These are phyloP conservation scores for Pythium vanterpoolii DNA, from an alignment of 352 stramenopile species.

Conservation along the genomic window DNA sequence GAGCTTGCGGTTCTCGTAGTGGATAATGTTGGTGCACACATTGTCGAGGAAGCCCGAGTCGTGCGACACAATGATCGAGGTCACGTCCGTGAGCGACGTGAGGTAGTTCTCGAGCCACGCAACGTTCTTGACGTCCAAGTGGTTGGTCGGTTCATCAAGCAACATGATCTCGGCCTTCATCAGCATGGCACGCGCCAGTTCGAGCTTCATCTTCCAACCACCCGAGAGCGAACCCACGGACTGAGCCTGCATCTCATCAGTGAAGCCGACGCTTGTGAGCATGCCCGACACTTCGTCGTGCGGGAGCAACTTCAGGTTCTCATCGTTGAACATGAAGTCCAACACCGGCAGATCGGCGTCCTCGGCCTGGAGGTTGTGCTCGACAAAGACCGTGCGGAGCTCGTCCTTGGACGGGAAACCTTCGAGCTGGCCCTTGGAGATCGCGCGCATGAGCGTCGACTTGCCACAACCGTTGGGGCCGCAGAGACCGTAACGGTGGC, in stretches of 20 bases:
- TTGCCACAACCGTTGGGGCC: constrained; percentile 93
- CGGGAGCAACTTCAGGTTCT: constrained; percentile 89
- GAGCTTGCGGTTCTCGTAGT: constrained; percentile 94
- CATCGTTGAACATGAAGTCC: constrained; percentile 82
- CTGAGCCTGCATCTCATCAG: constrained; percentile 89
- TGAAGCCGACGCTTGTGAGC: constrained; percentile 92
- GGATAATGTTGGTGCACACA: constrained; percentile 97
- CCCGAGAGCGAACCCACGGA: constrained; percentile 92
- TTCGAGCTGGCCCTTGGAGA: constrained; percentile 95
- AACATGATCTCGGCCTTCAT: constrained; percentile 96
- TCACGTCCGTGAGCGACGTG: constrained; percentile 84
- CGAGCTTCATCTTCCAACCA: constrained; percentile 96
- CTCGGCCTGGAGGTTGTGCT: constrained; percentile 95
- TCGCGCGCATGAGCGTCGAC: constrained; percentile 96
- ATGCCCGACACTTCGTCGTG: constrained; percentile 91
- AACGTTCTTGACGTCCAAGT: constrained; percentile 92
- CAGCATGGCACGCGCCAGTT: constrained; percentile 92
- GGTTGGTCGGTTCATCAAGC: constrained; percentile 95
- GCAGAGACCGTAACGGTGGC: constrained; percentile 93
- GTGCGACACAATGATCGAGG: constrained; percentile 94
- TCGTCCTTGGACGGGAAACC: constrained; percentile 94
- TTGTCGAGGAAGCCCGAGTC: constrained; percentile 98
- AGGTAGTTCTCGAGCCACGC: constrained; percentile 93
- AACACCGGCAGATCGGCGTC: constrained; percentile 80
- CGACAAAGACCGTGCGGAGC: constrained; percentile 95